Percentiles rank a stretch among this genome's conserved stretches.
phyloP scores from a whole-genome alignment of 2,329 filamentous ascomycete genomes.

The Apiospora arundinis region DNA sequence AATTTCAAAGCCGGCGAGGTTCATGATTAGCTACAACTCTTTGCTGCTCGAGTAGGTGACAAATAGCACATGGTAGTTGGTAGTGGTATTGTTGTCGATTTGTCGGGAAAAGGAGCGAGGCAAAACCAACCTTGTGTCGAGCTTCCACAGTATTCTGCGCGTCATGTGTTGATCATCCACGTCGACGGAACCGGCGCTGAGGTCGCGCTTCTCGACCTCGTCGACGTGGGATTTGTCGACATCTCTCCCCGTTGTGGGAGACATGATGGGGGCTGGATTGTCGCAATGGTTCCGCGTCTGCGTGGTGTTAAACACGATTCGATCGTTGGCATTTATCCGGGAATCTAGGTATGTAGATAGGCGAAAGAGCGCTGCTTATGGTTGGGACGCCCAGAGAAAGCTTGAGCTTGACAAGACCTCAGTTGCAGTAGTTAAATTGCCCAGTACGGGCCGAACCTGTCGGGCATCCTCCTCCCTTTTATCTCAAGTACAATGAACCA shows the following conservation, averaged over 20 bases:
- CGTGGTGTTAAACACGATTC: not conserved
- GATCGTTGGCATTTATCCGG: not conserved
- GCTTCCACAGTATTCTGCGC: slow-evolving; percentile 56
- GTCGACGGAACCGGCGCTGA: slow-evolving; percentile 21
- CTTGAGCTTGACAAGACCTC: slow-evolving; percentile 1
- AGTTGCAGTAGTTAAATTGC: not conserved
- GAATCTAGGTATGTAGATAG: not conserved
- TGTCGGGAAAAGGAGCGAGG: not conserved
- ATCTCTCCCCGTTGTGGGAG: slow-evolving; percentile 25
- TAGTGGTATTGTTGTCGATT: not conserved
- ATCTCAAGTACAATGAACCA: not conserved
- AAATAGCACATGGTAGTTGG: not conserved
- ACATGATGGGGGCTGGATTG: slow-evolving; percentile 24
- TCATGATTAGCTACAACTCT: slow-evolving; percentile 24
- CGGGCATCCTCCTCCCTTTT: not conserved
- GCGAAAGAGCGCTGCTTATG: not conserved
- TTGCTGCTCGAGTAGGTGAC: not conserved
- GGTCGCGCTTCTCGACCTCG: slow-evolving; percentile 35
- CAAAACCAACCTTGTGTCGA: slow-evolving; percentile 55
- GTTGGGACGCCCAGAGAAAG: slow-evolving; percentile 6
- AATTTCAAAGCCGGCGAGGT: not conserved
- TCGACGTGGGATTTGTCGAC: slow-evolving; percentile 32
- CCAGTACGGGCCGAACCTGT: not conserved
- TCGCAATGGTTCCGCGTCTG: not conserved
- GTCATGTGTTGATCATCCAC: slow-evolving; percentile 41